Percentiles rank a stretch among this genome's conserved stretches.
Conservation (phyloP, 257 asterid genomes). For the Jaltomata sinuosa region DNA sequence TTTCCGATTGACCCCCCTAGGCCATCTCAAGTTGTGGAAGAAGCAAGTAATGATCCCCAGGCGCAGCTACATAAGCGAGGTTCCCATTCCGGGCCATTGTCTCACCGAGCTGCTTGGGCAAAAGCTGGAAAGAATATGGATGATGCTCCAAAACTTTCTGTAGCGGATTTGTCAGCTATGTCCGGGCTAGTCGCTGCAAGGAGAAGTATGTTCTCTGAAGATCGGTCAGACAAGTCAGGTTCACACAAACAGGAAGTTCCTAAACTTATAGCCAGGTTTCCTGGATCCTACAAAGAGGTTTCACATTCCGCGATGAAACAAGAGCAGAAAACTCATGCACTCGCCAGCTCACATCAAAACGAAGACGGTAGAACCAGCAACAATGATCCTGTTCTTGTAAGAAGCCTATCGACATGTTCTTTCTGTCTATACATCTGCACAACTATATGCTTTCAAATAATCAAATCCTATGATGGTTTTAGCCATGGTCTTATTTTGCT, state of each 20-base stretch:
- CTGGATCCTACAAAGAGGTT: conserved; percentile 80
- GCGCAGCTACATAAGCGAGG: conserved; percentile 55
- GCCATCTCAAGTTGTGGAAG: conserved; percentile 63
- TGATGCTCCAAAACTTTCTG: conserved; percentile 54
- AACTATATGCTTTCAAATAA: not conserved
- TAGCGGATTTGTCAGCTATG: conserved; percentile 56
- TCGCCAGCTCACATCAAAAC: conserved; percentile 23
- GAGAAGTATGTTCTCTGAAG: conserved; percentile 71
- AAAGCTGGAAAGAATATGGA: conserved; percentile 65
- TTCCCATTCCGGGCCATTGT: conserved; percentile 96
- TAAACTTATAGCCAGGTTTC: conserved; percentile 65
- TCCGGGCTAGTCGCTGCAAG: conserved; percentile 83
- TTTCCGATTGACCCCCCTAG: conserved; percentile 94
- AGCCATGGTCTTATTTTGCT: not conserved
- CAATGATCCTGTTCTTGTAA: conserved; percentile 56
- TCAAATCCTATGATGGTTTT: not conserved
- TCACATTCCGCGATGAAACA: conserved; percentile 45
- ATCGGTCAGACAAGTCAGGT: conserved; percentile 37
- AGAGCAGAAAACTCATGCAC: conserved; percentile 28
- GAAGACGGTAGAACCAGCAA: conserved; percentile 47
- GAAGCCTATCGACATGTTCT: conserved; percentile 1
- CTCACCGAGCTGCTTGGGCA: conserved; percentile 77
- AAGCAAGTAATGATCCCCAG: conserved; percentile 37
- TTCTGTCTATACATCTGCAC: not conserved
- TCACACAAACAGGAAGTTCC: conserved; percentile 53